Conservation (phyloP, 2,329 filamentous ascomycete species). For the Septoria linicola region DNA sequence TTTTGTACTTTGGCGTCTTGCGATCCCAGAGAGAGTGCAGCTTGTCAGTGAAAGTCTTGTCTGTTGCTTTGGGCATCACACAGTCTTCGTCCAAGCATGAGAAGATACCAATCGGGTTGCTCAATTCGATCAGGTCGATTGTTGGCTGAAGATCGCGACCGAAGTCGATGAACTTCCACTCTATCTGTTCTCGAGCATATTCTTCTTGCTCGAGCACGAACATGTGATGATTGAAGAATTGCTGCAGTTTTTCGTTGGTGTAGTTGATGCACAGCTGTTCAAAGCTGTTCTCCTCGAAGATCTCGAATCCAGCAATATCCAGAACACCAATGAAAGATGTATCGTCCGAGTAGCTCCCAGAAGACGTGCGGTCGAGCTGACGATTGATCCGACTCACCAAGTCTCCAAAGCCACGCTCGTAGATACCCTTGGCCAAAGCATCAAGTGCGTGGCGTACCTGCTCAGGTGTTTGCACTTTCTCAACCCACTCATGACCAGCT, state of each 20-base stretch:
- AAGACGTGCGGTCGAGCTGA: constrained; percentile 73
- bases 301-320: constrained; percentile 98
- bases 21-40: constrained; percentile 96
- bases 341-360: constrained; percentile 77
- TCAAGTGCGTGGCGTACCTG: constrained; percentile 89
- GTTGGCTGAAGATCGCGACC: constrained; percentile 95
- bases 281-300: constrained; percentile 97
- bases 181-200: constrained; percentile 94
- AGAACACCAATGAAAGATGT: constrained; percentile 96
- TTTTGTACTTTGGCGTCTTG: constrained; percentile 89
- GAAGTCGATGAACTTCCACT: constrained; percentile 99
- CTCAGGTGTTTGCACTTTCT: constrained; percentile 96
- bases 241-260: constrained; percentile 97
- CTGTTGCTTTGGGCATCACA: constrained; percentile 98
- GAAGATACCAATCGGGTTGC: constrained; percentile 98
- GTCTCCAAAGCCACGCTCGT: constrained; percentile 92
- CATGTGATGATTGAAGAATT: constrained; percentile 99
- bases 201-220: constrained; percentile 98
- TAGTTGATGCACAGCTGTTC: constrained; percentile 99
- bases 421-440: constrained; percentile 93
- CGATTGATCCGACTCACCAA: constrained; percentile 88
- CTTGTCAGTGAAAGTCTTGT: constrained; percentile 96
- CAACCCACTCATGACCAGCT: constrained; percentile 95
- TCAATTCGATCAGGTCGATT: constrained; percentile 92
- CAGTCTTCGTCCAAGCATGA: constrained; percentile 97